A percentile compares a stretch with the other conserved stretches of the same genome.
Evolutionary conservation across 2,329 filamentous ascomycete species (phyloP).

Genomic region (Exophiala alcalophila): DNA sequence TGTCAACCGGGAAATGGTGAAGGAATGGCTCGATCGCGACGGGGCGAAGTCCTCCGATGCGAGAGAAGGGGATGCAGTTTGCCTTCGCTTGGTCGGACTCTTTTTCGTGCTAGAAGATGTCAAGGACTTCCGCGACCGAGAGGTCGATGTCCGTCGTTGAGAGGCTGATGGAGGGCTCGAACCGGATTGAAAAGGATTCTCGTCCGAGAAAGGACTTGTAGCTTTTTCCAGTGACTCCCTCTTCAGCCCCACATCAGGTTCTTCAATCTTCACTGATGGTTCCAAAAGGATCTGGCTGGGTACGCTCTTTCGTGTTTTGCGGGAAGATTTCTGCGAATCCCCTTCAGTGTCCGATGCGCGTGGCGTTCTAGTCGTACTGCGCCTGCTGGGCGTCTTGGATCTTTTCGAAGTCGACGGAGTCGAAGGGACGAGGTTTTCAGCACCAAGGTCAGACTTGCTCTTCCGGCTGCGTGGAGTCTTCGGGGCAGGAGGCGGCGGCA

Average conservation of each 20-base stretch:
- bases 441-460: slow-evolving; percentile 38
- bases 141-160: slow-evolving; percentile 51
- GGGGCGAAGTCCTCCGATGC: slow-evolving; percentile 55
- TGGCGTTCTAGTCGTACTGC: slow-evolving; percentile 52
- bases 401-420: slow-evolving; percentile 48
- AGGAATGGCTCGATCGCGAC: slow-evolving; percentile 50
- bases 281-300: slow-evolving; percentile 34
- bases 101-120: slow-evolving; percentile 32
- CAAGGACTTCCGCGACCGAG: slow-evolving; percentile 38
- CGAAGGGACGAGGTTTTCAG: slow-evolving; percentile 35
- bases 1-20: slow-evolving; percentile 49
- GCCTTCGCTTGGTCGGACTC: slow-evolving; percentile 42
- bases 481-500: slow-evolving; percentile 49
- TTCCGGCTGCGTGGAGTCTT: slow-evolving; percentile 49
- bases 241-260: slow-evolving; percentile 43
- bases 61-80: slow-evolving; percentile 49
- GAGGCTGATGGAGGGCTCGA: slow-evolving; percentile 62
- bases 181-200: slow-evolving; percentile 91
- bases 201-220: slow-evolving; percentile 73
- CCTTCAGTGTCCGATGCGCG: slow-evolving; percentile 53
- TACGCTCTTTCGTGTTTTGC: slow-evolving; percentile 53
- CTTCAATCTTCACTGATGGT: slow-evolving; percentile 36
- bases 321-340: slow-evolving; percentile 46
- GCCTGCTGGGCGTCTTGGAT: slow-evolving; percentile 50
- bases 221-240: slow-evolving; percentile 41